Base-by-base conservation (phyloP, 805 yeast genomes). In the Metschnikowia peoriensis region DNA sequence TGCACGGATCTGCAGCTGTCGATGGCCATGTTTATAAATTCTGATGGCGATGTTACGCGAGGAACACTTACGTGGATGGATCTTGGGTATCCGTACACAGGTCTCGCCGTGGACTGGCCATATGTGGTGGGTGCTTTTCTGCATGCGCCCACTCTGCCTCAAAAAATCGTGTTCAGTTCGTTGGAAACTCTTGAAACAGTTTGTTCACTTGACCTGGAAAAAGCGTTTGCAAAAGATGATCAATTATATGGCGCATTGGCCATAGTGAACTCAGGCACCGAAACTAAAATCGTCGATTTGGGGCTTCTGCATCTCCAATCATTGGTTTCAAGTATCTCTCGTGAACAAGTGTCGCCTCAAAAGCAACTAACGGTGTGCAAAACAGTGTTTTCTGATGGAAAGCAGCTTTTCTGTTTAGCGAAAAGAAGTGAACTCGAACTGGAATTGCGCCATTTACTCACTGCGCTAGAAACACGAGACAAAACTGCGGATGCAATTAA, bases 31-130 rank as follows among this genome's bases (percentile, higher is more conserved):
- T 72, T 75, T 51, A 65, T 72, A 28, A 67, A 73, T 50, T 58
- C 69, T 0, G 44, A 55, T 14, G 79, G 78, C 0, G 76, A 74
- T 49, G 77, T 69, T 2, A 72, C 76, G 1, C 57, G 78, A 51
- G 78, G 78, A 4, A 75, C 78, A 2, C 53, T 75, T 16, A 60
- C 72, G 9, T 73, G 78, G 76, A 51, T 64, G 0, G 67, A 61
- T 14, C 47, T 55, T 5, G 77, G 77, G 4, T 71, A 70, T 44
- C 77, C 78, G 6, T 56, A 61, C 0, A 61, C 65, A 12, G 74
- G 76, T 1, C 50, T 73, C 12, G 66, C 57, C 0, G 59, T 73
- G 3, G 58, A 53, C 29, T 72, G 78, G 77, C 78, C 78, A 0
- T 69, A 62, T 55, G 69, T 64, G 0, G 49, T 72, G 44, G 75